phyloP scores from a whole-genome alignment of 1,139 yeast genomes.

The Candida sojae region DNA sequence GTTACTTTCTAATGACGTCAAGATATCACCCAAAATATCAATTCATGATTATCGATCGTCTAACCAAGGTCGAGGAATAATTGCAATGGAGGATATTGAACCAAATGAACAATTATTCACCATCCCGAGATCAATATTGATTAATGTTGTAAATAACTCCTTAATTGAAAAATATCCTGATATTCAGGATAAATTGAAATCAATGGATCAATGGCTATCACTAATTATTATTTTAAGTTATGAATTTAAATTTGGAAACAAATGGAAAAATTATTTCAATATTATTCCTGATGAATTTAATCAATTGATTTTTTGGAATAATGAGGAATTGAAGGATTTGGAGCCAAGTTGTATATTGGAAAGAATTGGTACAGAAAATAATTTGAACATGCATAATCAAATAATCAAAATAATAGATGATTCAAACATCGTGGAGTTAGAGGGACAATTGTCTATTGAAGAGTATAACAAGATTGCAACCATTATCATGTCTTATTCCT shows the following conservation, averaged over 20 bases:
- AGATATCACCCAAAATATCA: slow-evolving; percentile 54
- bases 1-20: slow-evolving; percentile 49
- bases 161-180: slow-evolving; percentile 38
- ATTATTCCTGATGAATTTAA: slow-evolving; percentile 68
- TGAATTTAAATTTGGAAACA: slow-evolving; percentile 47
- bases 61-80: slow-evolving; percentile 77
- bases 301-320: slow-evolving; percentile 80
- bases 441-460: slow-evolving; percentile 39
- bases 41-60: slow-evolving; percentile 59
- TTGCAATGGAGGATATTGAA: slow-evolving; percentile 62
- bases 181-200: slow-evolving; percentile 32
- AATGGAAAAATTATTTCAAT: slow-evolving; percentile 71
- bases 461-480: slow-evolving; percentile 73
- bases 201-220: slow-evolving; percentile 73
- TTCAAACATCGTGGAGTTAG: slow-evolving; percentile 23
- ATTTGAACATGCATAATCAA: slow-evolving; percentile 57
- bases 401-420: slow-evolving; percentile 22
- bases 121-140: slow-evolving; percentile 59
- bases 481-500: slow-evolving; percentile 48
- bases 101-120: slow-evolving; percentile 64
- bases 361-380: slow-evolving; percentile 71
- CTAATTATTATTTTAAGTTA: slow-evolving; percentile 67
- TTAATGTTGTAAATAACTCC: slow-evolving; percentile 61
- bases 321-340: slow-evolving; percentile 50
- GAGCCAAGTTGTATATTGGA: slow-evolving; percentile 70